Evolutionary conservation across 2,329 filamentous ascomycete species (phyloP).

Genomic region (Boeremia exigua): DNA sequence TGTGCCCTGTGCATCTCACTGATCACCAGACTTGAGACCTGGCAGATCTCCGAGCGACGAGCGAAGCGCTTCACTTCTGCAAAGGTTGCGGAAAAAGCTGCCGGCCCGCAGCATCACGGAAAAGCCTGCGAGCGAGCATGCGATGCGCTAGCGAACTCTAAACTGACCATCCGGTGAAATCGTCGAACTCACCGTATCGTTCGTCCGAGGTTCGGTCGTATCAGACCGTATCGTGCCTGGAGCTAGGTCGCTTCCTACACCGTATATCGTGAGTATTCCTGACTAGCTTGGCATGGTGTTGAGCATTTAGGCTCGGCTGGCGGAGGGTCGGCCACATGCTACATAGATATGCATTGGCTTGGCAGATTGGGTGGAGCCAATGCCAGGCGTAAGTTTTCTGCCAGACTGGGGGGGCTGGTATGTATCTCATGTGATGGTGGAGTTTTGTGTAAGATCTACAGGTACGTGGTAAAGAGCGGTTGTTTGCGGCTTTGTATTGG

Average conservation of each 20-base stretch:
- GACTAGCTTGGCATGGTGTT: slow-evolving; percentile 9
- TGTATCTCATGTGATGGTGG: neutral
- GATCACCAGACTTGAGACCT: slow-evolving; percentile 4
- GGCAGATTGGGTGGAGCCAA: slow-evolving; percentile 2
- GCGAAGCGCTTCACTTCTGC: slow-evolving; percentile 1
- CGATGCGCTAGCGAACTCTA: neutral
- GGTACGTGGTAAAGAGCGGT: slow-evolving; percentile 5
- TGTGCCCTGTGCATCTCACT: neutral
- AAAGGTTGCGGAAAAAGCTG: neutral
- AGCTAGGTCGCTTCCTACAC: slow-evolving; percentile 6
- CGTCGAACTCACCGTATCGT: slow-evolving; percentile 13
- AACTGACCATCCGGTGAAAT: neutral
- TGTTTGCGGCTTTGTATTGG: slow-evolving; percentile 10
- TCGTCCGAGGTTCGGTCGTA: slow-evolving; percentile 13
- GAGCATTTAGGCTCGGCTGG: neutral
- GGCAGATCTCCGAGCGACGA: slow-evolving; percentile 5
- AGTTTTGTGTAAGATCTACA: slow-evolving; percentile 11
- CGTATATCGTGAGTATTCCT: slow-evolving; percentile 10
- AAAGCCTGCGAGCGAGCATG: neutral
- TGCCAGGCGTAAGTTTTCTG: slow-evolving; percentile 6
- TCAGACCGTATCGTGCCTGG: neutral
- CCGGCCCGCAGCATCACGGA: neutral
- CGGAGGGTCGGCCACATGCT: slow-evolving; percentile 7
- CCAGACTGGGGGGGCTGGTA: slow-evolving; percentile 8
- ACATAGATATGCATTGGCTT: slow-evolving; percentile 9